These are phyloP conservation scores for Fraxinus angustifolia DNA, from an alignment of 305 asterid genomes.

Conservation along the genomic window DNA sequence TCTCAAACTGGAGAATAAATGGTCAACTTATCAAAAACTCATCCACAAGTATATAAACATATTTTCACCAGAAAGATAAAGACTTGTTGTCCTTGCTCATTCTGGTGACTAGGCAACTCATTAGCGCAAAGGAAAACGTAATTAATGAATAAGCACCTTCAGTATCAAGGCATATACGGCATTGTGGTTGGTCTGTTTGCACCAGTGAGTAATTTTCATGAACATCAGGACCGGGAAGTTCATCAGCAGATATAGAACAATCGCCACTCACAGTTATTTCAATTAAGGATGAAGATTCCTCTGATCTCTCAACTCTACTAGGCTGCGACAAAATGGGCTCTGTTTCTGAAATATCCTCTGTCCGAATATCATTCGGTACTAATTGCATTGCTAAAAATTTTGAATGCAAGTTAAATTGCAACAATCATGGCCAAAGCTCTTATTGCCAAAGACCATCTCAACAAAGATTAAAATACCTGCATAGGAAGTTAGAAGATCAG, in stretches of 20 bases:
- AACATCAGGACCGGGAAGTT: conserved; percentile 38
- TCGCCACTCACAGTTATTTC: conserved; percentile 71
- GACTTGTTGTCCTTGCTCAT: neutral
- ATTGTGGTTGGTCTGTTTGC: conserved; percentile 70
- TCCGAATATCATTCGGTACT: conserved; percentile 60
- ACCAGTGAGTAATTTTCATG: conserved; percentile 56
- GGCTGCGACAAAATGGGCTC: conserved; percentile 79
- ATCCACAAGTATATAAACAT: neutral
- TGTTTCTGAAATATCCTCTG: conserved; percentile 72
- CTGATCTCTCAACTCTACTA: conserved; percentile 37
- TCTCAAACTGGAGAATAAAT: neutral
- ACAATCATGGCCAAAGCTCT: conserved; percentile 33
- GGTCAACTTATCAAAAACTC: conserved; percentile 2
- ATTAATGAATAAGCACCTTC: conserved; percentile 56
- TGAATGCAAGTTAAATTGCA: conserved; percentile 38
- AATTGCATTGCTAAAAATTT: conserved; percentile 61
- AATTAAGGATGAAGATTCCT: conserved; percentile 55
- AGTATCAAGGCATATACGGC: conserved; percentile 93
- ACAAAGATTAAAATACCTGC: conserved; percentile 33
- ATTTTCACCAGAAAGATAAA: neutral
- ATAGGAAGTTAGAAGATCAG: conserved; percentile 12
- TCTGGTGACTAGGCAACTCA: conserved; percentile 10
- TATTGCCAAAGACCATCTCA: conserved; percentile 38
- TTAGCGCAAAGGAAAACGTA: neutral
- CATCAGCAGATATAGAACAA: conserved; percentile 43